phyloP scores from a whole-genome alignment of 495 filamentous ascomycete species.

The Talaromyces thailandensis region DNA sequence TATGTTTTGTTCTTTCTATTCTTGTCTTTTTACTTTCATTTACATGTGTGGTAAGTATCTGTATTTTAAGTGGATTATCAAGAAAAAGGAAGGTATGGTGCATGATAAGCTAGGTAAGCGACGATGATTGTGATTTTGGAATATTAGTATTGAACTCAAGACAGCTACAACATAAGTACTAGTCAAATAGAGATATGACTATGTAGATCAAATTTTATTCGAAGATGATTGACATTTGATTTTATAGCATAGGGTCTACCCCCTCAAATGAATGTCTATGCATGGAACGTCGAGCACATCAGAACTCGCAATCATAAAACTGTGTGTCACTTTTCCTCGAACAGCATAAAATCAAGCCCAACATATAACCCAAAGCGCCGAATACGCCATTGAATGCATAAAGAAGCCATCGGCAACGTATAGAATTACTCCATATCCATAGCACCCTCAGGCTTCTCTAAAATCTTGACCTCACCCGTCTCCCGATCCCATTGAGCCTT shows the following conservation, averaged over 20 bases:
- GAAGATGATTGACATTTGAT: neutral
- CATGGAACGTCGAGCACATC: neutral
- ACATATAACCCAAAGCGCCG: neutral
- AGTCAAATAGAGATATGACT: neutral
- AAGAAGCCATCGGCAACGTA: conserved; percentile 10
- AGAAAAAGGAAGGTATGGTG: conserved; percentile 49
- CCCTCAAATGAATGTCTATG: neutral
- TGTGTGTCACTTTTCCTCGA: neutral
- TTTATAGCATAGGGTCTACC: neutral
- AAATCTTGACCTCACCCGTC: conserved; percentile 31
- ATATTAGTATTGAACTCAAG: neutral
- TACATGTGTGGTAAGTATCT: conserved; percentile 13
- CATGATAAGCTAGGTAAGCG: conserved; percentile 2
- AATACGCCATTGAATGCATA: conserved; percentile 2
- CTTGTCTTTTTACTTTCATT: conserved; percentile 13
- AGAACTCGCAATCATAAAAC: neutral
- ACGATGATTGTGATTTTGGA: neutral
- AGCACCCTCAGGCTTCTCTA: conserved; percentile 25
- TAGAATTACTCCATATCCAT: conserved; percentile 33
- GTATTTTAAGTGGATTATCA: conserved; percentile 8
- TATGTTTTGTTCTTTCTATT: conserved; percentile 10
- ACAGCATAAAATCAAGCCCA: neutral
- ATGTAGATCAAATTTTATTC: neutral
- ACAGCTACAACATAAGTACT: neutral
- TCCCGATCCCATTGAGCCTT: conserved; percentile 49